Evolutionary conservation across 495 filamentous ascomycete genomes (phyloP).

Genomic region (Haplographium delicatum): DNA sequence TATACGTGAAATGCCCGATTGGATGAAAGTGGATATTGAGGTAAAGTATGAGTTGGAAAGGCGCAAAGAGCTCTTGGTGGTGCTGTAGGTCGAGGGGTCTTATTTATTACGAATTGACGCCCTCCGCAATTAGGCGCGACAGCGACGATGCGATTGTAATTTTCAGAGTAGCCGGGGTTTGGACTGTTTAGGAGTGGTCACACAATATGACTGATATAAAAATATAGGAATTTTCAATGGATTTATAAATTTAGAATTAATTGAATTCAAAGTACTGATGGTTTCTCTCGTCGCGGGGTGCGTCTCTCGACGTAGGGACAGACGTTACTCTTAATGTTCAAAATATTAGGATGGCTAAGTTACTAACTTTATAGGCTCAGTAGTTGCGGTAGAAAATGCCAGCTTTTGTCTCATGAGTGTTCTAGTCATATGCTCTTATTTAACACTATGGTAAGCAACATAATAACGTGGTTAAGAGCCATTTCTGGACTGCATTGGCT

Average conservation of each 20-base stretch:
- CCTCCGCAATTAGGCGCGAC: neutral
- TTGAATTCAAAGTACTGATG: conserved; percentile 6
- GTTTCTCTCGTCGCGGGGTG: neutral
- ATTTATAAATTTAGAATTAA: neutral
- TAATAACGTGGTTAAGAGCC: no score
- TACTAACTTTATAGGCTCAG: no score
- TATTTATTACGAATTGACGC: neutral
- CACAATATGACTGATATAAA: neutral
- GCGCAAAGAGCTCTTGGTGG: neutral
- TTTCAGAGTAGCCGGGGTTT: neutral
- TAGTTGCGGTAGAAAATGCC: no score
- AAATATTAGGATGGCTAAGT: no score
- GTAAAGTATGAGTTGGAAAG: neutral
- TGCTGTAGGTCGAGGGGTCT: neutral
- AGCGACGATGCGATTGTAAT: neutral
- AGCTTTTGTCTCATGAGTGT: no score
- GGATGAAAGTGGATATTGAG: conserved; percentile 4
- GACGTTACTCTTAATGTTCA: no score
- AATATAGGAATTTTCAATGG: neutral
- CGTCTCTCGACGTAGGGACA: neutral
- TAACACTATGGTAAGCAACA: no score
- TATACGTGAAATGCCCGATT: conserved; percentile 80
- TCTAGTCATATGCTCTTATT: no score
- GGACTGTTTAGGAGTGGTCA: neutral
- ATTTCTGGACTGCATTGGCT: no score